Percentiles rank a stretch among this genome's conserved stretches.
phyloP scores from a whole-genome alignment of 2,329 filamentous ascomycete genomes.

The Ophioceras dolichostomum region DNA sequence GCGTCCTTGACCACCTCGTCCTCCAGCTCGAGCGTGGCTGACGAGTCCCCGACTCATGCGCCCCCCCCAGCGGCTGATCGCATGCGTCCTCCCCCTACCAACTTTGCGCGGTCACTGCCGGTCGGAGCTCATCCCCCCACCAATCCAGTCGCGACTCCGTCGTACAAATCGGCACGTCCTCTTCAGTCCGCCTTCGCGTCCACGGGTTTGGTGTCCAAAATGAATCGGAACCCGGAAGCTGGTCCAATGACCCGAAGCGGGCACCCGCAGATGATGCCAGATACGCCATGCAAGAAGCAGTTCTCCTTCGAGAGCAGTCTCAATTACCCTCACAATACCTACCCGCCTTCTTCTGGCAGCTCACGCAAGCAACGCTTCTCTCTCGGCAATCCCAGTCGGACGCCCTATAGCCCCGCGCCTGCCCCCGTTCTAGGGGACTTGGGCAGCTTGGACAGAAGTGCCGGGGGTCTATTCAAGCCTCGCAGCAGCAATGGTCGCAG shows the following conservation, averaged over 20 bases:
- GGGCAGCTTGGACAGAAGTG: slow-evolving; percentile 44
- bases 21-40: slow-evolving; percentile 63
- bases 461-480: slow-evolving; percentile 55
- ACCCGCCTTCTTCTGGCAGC: slow-evolving; percentile 46
- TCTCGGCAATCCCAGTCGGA: slow-evolving; percentile 61
- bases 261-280: slow-evolving; percentile 62
- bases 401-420: slow-evolving; percentile 59
- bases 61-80: slow-evolving; percentile 38
- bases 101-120: slow-evolving; percentile 68
- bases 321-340: slow-evolving; percentile 53
- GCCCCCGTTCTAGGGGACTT: slow-evolving; percentile 30
- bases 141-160: slow-evolving; percentile 53
- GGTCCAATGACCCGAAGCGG: slow-evolving; percentile 32
- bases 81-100: slow-evolving; percentile 28
- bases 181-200: slow-evolving; percentile 82
- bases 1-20: slow-evolving; percentile 39
- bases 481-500: slow-evolving; percentile 32
- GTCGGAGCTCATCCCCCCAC: slow-evolving; percentile 43
- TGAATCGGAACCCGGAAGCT: slow-evolving; percentile 72
- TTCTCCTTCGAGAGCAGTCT: slow-evolving; percentile 1
- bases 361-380: slow-evolving; percentile 54
- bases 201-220: slow-evolving; percentile 88
- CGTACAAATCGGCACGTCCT: slow-evolving; percentile 67
- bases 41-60: slow-evolving; percentile 58
- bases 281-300: slow-evolving; percentile 91